Base-by-base conservation (phyloP, 1,284 basidiomycete genomes). In the Leccinum pseudoinsigne region DNA sequence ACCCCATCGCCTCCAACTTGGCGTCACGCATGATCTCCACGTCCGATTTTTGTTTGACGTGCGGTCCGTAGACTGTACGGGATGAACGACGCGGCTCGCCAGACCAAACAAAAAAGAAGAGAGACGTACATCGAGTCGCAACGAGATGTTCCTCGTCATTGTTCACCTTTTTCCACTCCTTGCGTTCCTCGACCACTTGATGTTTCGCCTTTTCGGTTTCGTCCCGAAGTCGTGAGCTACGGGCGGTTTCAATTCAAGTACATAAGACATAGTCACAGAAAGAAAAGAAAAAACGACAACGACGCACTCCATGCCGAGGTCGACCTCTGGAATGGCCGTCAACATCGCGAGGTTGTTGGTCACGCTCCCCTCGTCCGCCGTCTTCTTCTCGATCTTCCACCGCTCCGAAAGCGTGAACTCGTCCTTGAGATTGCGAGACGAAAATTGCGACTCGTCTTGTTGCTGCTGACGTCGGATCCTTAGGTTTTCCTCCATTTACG, bases 161-260 rank as follows among this genome's bases (percentile, higher is more conserved):
- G 16, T 81, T 83, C 31, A 78, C 73, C 67, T 79, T 84, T 68
- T 82, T 84, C 50, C 79, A 79, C 11, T 85, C 85, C 59, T 86
- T 85, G 38, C 87, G 82, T 61, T 86, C 83, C 65, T 97, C 93
- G 2, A 89, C 86, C 38, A 96, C 88, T 16, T 84, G 81, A 1
- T 94, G 84, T 77, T 98, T 98, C 0, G 95, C 97, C 68, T 93
- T 95, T 74, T 98, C 97, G 0, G 97, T 99, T 62, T 96, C 92
- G 74, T 98, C 98, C 76, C 91, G 90, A 63, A 99, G 79, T 21
- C 96, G 89, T 14, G 90, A 84, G 67, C 95, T 97, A 38, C n/a
- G 42, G 1, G n/a, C 42, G n/a, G 42, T 45, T 26, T 26, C 95
- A 21, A 21, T 26, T 26, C 23, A 26, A 26, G 23, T 26, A 26